A percentile compares a stretch with the other conserved stretches of the same genome.
Conservation (phyloP, 2,329 filamentous ascomycete genomes). For the Fusarium poae region DNA sequence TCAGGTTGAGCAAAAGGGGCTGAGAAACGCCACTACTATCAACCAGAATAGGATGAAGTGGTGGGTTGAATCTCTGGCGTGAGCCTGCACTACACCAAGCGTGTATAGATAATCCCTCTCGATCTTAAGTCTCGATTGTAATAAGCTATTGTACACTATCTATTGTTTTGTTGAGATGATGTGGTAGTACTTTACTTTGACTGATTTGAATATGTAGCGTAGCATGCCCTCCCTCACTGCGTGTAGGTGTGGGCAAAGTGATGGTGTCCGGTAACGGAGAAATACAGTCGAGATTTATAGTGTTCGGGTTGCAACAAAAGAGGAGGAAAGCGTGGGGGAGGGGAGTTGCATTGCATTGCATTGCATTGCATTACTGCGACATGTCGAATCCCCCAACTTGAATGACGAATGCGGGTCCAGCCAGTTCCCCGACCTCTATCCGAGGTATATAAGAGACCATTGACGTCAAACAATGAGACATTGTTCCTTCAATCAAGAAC, state of each 20-base stretch:
- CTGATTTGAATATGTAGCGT: background rate
- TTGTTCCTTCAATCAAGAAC: background rate
- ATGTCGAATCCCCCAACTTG: constrained; percentile 33
- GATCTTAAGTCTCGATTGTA: constrained; percentile 47
- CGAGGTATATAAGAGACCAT: constrained; percentile 21
- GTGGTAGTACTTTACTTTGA: background rate
- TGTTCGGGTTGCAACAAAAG: too few species aligned
- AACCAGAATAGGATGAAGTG: constrained; percentile 12
- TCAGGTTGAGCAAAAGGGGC: constrained; percentile 16
- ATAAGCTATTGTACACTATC: constrained; percentile 42
- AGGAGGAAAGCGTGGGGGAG: constrained; percentile 33
- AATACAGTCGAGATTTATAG: background rate
- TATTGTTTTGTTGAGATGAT: constrained; percentile 5
- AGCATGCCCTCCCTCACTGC: too few species aligned
- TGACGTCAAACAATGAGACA: constrained; percentile 14
- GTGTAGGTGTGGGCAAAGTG: background rate
- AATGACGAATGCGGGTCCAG: constrained; percentile 47
- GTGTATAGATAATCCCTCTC: constrained; percentile 46
- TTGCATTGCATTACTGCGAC: background rate
- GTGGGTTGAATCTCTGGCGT: constrained; percentile 29
- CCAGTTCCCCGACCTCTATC: constrained; percentile 15
- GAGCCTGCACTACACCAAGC: constrained; percentile 29
- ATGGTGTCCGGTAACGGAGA: constrained; percentile 25
- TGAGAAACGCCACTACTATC: constrained; percentile 15
- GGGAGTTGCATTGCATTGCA: constrained; percentile 3